Base-by-base conservation (phyloP, 345 rosid species). In the Mallotus nudiflorus region DNA sequence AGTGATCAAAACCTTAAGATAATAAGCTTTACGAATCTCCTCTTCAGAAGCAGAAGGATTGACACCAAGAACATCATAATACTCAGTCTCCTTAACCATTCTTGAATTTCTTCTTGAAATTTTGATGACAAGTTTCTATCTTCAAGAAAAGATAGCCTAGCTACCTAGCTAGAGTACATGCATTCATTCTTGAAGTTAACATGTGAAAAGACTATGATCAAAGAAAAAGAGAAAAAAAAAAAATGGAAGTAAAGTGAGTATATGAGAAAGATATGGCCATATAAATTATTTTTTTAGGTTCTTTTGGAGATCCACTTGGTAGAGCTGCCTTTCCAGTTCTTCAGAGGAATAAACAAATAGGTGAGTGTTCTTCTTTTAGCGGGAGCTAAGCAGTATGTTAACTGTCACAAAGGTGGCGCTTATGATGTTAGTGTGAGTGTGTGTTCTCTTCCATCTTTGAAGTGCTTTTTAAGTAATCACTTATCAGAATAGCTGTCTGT, bases 1-100 rank as follows among this genome's bases (percentile, higher is more conserved):
- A 29, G 12, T 7, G 1, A 57, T 39, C 59, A 63, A n/a, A 49
- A 87, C 91, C 95, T 89, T 87, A n/a, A 87, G 82, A 76, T 84
- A 89, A 51, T 87, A 89, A 69, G 90, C 87, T 69, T 80, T 89
- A 53, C 91, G 91, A 82, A 87, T 89, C 72, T 84, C 90, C n/a
- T 80, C 86, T 48, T 84, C 91, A 0, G 91, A 87, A 73, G 89
- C 91, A 7, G 82, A 78, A 44, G 88, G 84, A 66, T 8, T 44
- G 9, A 87, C 79, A 18, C 87, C 89, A 29, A 89, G 91, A 84
- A 89, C 84, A 55, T 89, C 89, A 67, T 89, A 89, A 70, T 72
- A 89, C 81, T 89, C 87, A 9, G 90, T 84, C 77, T 89, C 91
- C 80, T 81, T 85, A 82, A 83, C 91, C 91, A 87, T 80, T 58